Evolutionary conservation across 108 stramenopile genomes (phyloP), one percentile per base, ranked within the genome.

Genomic region (Epithemia pelagica): DNA sequence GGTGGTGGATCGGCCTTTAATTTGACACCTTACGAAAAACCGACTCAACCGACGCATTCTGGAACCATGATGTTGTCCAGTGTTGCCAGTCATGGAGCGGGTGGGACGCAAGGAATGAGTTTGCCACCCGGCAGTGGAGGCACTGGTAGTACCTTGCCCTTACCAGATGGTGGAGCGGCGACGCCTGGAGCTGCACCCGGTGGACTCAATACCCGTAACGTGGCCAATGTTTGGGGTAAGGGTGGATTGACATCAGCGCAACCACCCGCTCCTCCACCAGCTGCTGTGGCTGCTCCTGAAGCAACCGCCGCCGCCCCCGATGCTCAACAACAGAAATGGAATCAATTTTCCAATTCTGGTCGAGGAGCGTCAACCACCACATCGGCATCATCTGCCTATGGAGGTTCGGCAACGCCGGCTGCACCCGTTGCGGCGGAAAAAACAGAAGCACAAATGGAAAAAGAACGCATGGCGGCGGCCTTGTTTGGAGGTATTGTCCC

Each of bases 391-490:
- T 46, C 15, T 5, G 5, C 37, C 10, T 64, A 31, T 24, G 75
- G 61, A 55, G 73, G 59, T 30, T 59, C 65, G 20, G 33, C 59
- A 19, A 68, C 78, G 19, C 56, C 78, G 53, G 72, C 87, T 32
- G 62, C 61, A 28, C 71, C 73, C n/a, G 61, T 59, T 1, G 64
- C 68, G 26, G 31, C 62, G 25, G 58, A 54, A 58, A 89, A 93
- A 69, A 81, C 92, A 22, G 76, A 78, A 7, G 94, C 92, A 65
- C 91, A 92, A 53, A 67, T 91, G 20, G 94, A 96, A 68, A 96
- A 95, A 69, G 95, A 98, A 79, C 80, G 87, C 59, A 86, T 94
- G 89, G 97, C 97, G 31, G 92, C 95, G 29, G 90, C 89, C 30
- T 82, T 98, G 53, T 98, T 98, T 74, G 96, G 96, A 54, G 97